Conservation (phyloP, 2,329 filamentous ascomycete genomes). For the Chaetothyriales sp. region DNA sequence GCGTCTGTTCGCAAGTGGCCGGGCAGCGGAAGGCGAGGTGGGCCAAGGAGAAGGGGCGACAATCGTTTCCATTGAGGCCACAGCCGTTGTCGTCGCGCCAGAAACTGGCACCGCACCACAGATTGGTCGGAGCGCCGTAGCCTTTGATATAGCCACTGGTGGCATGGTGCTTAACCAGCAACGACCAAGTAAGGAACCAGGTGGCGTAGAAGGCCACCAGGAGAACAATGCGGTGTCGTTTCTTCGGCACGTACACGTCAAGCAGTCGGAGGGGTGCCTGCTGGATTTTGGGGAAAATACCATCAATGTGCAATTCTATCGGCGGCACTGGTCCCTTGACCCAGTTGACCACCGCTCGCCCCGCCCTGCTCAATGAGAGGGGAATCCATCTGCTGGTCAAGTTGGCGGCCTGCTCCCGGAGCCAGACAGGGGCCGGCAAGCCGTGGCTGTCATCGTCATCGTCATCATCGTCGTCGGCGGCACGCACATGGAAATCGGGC, state of each 20-base stretch:
- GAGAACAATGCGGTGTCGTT: conserved; percentile 31
- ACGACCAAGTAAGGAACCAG: conserved; percentile 36
- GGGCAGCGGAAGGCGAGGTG: conserved; percentile 43
- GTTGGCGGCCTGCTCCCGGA: conserved; percentile 34
- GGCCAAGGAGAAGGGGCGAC: conserved; percentile 40
- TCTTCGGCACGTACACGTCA: conserved; percentile 33
- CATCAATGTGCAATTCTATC: conserved; percentile 31
- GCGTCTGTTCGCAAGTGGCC: conserved; percentile 36
- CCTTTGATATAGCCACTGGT: conserved; percentile 36
- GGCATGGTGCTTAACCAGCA: conserved; percentile 32
- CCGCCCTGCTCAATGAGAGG: conserved; percentile 31
- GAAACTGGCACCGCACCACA: conserved; percentile 34
- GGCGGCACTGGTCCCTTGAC: conserved; percentile 36
- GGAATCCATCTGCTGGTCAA: conserved; percentile 37
- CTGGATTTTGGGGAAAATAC: conserved; percentile 34
- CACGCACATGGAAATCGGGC: conserved; percentile 19
- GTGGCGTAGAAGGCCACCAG: conserved; percentile 30
- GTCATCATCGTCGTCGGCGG: conserved; percentile 14
- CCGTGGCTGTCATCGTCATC: conserved; percentile 5
- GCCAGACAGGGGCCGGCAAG: conserved; percentile 31
- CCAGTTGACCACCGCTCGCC: conserved; percentile 31
- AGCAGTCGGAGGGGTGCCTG: conserved; percentile 32
- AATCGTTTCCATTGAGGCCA: conserved; percentile 42
- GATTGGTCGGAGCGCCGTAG: conserved; percentile 32
- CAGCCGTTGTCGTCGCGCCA: conserved; percentile 35